Evolutionary conservation across 1,139 yeast genomes (phyloP).

Genomic region (Scheffersomyces quercinus): DNA sequence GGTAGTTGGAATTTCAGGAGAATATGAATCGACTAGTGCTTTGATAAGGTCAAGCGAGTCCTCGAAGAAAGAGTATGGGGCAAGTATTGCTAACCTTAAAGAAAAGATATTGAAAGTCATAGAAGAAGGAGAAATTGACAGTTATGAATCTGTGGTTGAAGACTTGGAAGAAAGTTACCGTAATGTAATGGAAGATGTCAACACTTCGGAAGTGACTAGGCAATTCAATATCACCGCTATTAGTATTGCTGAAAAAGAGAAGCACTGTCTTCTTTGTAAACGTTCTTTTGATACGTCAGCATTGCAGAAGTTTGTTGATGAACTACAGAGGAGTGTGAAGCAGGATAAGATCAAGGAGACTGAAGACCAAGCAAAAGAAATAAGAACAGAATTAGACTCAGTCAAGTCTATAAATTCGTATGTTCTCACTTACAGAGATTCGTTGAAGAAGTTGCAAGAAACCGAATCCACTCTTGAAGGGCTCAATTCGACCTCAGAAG

Average conservation of each 20-base stretch:
- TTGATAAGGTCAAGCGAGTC: slow-evolving; percentile 13
- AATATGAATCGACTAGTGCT: slow-evolving; percentile 14
- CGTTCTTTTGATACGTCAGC: slow-evolving; percentile 54
- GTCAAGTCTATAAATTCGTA: slow-evolving; percentile 28
- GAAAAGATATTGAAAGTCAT: slow-evolving; percentile 26
- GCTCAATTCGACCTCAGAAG: slow-evolving; percentile 12
- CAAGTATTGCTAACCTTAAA: slow-evolving; percentile 17
- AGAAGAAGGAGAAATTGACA: slow-evolving; percentile 48
- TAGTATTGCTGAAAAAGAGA: slow-evolving; percentile 54
- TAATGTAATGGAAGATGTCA: slow-evolving; percentile 59
- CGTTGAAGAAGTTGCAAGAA: slow-evolving; percentile 9
- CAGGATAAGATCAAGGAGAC: slow-evolving; percentile 39
- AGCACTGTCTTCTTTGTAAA: slow-evolving; percentile 66
- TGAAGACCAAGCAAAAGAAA: slow-evolving; percentile 31
- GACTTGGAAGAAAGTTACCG: slow-evolving; percentile 63
- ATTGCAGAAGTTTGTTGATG: slow-evolving; percentile 31
- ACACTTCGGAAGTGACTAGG: slow-evolving; percentile 64
- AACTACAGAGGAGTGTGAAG: slow-evolving; percentile 36
- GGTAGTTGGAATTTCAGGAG: slow-evolving; percentile 5
- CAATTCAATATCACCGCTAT: slow-evolving; percentile 66
- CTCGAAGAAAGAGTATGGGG: slow-evolving; percentile 13
- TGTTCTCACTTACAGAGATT: slow-evolving; percentile 27
- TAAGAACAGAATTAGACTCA: slow-evolving; percentile 30
- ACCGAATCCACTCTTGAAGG: slow-evolving; percentile 8
- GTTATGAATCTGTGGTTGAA: slow-evolving; percentile 49